Base-by-base conservation (phyloP, 2,329 filamentous ascomycete genomes). In the Aureobasidium mangrovei region DNA sequence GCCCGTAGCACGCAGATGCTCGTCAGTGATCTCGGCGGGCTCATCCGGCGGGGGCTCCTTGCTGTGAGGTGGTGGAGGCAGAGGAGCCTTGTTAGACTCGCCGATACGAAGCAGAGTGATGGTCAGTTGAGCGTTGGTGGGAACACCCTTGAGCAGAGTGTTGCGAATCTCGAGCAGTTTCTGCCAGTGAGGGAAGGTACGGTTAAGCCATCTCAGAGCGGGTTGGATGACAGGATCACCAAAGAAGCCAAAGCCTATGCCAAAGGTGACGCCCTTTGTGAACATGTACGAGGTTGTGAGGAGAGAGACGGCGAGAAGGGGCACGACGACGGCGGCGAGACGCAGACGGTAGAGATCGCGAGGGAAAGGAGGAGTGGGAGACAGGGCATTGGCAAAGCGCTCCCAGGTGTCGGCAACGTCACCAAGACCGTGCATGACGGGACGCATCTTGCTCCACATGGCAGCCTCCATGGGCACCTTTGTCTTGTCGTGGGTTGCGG, bases 111-210 rank as follows among this genome's bases (percentile, higher is more conserved):
- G 80, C 1, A 94, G 76, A 0, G 88, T 94, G 29, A 94, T 73
- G 0, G 88, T 83, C 18, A 94, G 79, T 64, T 95, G 89, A 3
- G 88, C 87, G 64, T 94, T 93, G 1, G 88, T 95, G 0, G 89
- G 89, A 0, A 93, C 83, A 2, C 88, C 87, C 64, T 86, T 88
- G 48, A 95, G 79, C 1, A 93, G 66, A 0, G 85, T 88, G 59
- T 89, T 89, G 57, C 85, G 78, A 26, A 89, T 70, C 62, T 90
- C 83, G 12, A 91, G 73, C 5, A 88, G 73, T 60, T 85, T 86
- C 62, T 87, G 77, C 88, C 88, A 93, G 60, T 83, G 73, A 0
- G 87, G 87, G 60, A 83, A 76, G 42, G 74, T 75, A 10, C 69
- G 71, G 66, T 87, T 84, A 29, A 88, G 68, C 60, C 80, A 79